A percentile compares a stretch with the other conserved stretches of the same genome.
These are phyloP conservation scores for Colletotrichum gloeosporioides DNA, from an alignment of 2,329 filamentous ascomycete species.

Conservation along the genomic window DNA sequence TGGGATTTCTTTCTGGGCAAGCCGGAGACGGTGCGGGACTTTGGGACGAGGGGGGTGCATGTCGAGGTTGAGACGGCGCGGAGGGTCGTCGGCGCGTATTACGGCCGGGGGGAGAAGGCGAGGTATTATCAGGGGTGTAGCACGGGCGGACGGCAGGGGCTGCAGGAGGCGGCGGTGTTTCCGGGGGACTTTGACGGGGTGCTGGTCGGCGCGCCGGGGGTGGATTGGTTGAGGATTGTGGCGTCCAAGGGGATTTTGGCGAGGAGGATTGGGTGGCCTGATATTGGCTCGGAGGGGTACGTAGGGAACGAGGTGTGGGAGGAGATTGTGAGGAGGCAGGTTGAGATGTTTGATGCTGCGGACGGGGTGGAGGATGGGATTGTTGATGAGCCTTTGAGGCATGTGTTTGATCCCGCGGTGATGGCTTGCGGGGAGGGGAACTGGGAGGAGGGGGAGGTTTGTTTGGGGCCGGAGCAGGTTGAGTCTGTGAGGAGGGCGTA, in stretches of 20 bases:
- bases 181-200: neutral
- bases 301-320: constrained; percentile 45
- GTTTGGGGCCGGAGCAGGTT: neutral
- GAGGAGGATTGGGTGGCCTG: neutral
- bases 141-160: neutral
- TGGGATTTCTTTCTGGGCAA: neutral
- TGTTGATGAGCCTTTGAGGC: constrained; percentile 37
- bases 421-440: constrained; percentile 38
- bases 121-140: neutral
- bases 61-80: neutral
- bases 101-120: neutral
- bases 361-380: constrained; percentile 56
- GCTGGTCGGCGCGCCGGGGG: constrained; percentile 50
- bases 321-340: neutral
- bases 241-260: neutral
- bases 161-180: neutral
- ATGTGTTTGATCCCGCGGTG: constrained; percentile 47
- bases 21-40: neutral
- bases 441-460: neutral
- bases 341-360: constrained; percentile 38
- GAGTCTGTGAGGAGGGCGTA: neutral
- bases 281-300: constrained; percentile 50
- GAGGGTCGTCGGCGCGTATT: neutral
- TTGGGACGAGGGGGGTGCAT: neutral
- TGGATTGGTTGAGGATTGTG: constrained; percentile 29